Percentiles rank a stretch among this genome's conserved stretches.
Conservation (phyloP, 208 protist genomes). For the Porcisia hertigi region DNA sequence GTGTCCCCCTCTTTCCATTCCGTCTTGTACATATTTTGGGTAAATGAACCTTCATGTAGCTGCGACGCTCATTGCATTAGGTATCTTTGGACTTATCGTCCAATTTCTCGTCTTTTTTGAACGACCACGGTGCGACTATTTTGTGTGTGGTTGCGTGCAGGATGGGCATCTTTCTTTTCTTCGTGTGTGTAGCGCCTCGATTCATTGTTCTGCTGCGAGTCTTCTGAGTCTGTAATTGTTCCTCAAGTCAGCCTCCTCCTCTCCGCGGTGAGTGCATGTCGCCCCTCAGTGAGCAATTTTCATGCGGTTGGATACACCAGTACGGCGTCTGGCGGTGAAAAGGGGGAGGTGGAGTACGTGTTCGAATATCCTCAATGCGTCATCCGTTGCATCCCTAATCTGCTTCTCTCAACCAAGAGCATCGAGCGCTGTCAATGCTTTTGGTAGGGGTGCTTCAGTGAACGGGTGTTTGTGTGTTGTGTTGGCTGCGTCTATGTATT, state of each 20-base stretch:
- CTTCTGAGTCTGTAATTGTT: not conserved
- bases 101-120: not conserved
- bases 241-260: not conserved
- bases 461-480: not conserved
- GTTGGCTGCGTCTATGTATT: not conserved
- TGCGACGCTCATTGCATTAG: not conserved
- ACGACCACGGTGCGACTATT: not conserved
- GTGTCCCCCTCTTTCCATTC: too few relatives aligned
- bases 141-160: not conserved
- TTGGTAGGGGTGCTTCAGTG: not conserved
- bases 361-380: not conserved
- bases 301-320: not conserved
- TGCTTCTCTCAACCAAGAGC: not conserved
- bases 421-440: not conserved
- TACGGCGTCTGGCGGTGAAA: too few relatives aligned
- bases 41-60: not conserved
- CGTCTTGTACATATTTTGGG: not conserved
- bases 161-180: not conserved
- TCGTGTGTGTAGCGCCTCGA: not conserved
- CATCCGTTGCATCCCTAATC: not conserved
- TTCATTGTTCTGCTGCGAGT: not conserved
- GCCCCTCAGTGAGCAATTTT: not conserved
- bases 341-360: not conserved
- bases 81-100: not conserved
- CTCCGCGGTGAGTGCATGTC: not conserved